phyloP scores from a whole-genome alignment of 2,329 filamentous ascomycete species.

The Plenodomus tracheiphilus region DNA sequence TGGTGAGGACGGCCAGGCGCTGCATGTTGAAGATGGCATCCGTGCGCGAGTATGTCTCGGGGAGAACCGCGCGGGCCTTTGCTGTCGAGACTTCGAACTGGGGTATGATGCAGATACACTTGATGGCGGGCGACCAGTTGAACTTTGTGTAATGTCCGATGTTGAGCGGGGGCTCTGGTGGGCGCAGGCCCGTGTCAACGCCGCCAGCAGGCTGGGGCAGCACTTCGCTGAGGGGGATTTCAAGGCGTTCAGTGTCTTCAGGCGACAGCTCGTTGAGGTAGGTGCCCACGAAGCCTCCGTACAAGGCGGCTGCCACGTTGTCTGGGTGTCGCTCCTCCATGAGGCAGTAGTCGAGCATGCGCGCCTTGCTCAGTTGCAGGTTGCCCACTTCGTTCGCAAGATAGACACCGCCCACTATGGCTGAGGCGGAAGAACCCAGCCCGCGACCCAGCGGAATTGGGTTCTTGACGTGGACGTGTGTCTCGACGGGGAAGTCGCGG shows the following conservation, averaged over 20 bases:
- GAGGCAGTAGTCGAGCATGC: slow-evolving; percentile 91
- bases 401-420: slow-evolving; percentile 93
- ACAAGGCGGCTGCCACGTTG: slow-evolving; percentile 84
- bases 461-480: slow-evolving; percentile 92
- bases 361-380: slow-evolving; percentile 74
- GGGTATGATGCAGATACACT: slow-evolving; percentile 94
- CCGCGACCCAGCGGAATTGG: slow-evolving; percentile 91
- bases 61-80: slow-evolving; percentile 83
- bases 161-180: slow-evolving; percentile 84
- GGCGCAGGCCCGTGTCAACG: slow-evolving; percentile 82
- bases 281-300: slow-evolving; percentile 94
- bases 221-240: slow-evolving; percentile 93
- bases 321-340: slow-evolving; percentile 74
- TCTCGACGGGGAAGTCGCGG: slow-evolving; percentile 77
- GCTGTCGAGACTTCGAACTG: slow-evolving; percentile 96
- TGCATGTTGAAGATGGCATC: slow-evolving; percentile 97
- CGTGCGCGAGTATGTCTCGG: slow-evolving; percentile 73
- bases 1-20: slow-evolving; percentile 85
- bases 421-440: slow-evolving; percentile 91
- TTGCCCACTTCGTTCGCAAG: slow-evolving; percentile 87
- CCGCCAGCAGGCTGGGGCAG: slow-evolving; percentile 88
- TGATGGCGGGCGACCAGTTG: slow-evolving; percentile 91
- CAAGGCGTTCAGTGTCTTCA: slow-evolving; percentile 84
- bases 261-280: slow-evolving; percentile 91
- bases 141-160: slow-evolving; percentile 98